phyloP scores from a whole-genome alignment of 306 rosid species.

The Glycyrrhiza uralensis region DNA sequence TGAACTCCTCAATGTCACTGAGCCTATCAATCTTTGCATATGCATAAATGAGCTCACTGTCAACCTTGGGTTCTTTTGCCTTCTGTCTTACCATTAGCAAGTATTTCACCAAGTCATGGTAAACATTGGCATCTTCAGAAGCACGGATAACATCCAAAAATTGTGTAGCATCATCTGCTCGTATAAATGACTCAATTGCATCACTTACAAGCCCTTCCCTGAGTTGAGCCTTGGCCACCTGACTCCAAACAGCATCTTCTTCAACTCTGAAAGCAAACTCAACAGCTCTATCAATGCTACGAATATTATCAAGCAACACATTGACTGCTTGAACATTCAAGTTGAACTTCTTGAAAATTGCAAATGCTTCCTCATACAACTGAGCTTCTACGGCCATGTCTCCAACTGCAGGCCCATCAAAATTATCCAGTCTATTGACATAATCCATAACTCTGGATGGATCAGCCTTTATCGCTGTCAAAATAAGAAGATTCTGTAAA shows the following conservation, averaged over 20 bases:
- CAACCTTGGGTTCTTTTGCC: slow-evolving; percentile 93
- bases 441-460: slow-evolving; percentile 99
- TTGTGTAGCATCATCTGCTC: slow-evolving; percentile 92
- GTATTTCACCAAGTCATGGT: slow-evolving; percentile 93
- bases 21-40: slow-evolving; percentile 96
- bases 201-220: slow-evolving; percentile 94
- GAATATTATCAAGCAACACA: slow-evolving; percentile 84
- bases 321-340: slow-evolving; percentile 97
- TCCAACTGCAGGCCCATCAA: slow-evolving; percentile 99
- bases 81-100: slow-evolving; percentile 97
- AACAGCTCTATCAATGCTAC: slow-evolving; percentile 89
- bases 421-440: slow-evolving; percentile 89
- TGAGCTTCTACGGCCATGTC: slow-evolving; percentile 98
- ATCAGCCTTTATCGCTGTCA: slow-evolving; percentile 98
- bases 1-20: slow-evolving; percentile 93
- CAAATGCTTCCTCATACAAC: slow-evolving; percentile 87
- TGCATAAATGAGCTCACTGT: slow-evolving; percentile 94
- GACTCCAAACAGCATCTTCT: slow-evolving; percentile 99
- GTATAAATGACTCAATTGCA: slow-evolving; percentile 96
- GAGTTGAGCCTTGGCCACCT: slow-evolving; percentile 97
- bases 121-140: slow-evolving; percentile 77
- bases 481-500: slow-evolving; percentile 89
- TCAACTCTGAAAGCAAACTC: slow-evolving; percentile 99
- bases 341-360: slow-evolving; percentile 96
- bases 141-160: slow-evolving; percentile 95